phyloP scores from a whole-genome alignment of 1,284 basidiomycete genomes.

The Apiotrichum gracile region DNA sequence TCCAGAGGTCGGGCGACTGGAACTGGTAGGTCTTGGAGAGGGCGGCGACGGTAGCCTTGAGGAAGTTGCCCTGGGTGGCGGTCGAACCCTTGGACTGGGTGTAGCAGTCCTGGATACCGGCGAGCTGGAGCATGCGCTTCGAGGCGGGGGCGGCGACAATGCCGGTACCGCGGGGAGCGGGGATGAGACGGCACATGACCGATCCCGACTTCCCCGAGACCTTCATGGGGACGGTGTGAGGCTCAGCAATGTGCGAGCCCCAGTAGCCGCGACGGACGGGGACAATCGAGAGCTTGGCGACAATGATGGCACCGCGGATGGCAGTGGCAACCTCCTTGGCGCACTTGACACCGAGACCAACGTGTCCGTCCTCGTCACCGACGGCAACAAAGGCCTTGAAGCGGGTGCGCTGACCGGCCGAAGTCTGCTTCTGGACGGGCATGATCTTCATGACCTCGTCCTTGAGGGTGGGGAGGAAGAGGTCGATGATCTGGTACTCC shows the following conservation, averaged over 20 bases:
- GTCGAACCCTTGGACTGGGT: conserved; percentile 95
- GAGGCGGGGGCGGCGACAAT: conserved; percentile 98
- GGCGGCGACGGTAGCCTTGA: conserved; percentile 96
- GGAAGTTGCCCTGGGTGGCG: conserved; percentile 99
- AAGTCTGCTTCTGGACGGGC: conserved; percentile 99
- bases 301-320: conserved; percentile 97
- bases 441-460: conserved; percentile 99
- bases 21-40: conserved; percentile 95
- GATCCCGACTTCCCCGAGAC: conserved; percentile 98
- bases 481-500: conserved; percentile 97
- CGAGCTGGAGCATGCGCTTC: conserved; percentile 94
- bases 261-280: conserved; percentile 99
- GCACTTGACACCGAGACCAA: conserved; percentile 99
- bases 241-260: conserved; percentile 97
- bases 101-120: conserved; percentile 82
- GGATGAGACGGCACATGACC: conserved; percentile 98
- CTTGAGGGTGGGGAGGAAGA: conserved; percentile 95
- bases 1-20: conserved; percentile 97
- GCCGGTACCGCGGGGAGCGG: conserved; percentile 97
- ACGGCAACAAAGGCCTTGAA: conserved; percentile 99
- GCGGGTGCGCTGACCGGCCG: conserved; percentile 97
- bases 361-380: conserved; percentile 93
- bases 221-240: conserved; percentile 98
- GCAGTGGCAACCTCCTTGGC: conserved; percentile 99
- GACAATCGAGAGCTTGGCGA: conserved; percentile 95